A percentile compares a stretch with the other conserved stretches of the same genome.
These are phyloP conservation scores for Barnettozyma wickerhamii DNA, from an alignment of 805 yeast genomes.

Conservation along the genomic window DNA sequence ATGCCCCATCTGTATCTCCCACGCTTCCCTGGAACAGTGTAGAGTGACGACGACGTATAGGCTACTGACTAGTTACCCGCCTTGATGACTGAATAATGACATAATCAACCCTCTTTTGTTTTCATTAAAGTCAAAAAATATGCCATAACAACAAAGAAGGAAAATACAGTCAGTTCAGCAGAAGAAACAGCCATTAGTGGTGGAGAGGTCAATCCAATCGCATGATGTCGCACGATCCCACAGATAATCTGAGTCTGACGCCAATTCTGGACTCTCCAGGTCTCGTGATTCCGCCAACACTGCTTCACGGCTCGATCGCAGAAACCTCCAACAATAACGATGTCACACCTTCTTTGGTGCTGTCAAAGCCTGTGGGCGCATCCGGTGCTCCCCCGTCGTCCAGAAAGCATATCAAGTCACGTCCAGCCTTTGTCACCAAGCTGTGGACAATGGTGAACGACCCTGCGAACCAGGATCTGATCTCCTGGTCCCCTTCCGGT, in stretches of 20 bases:
- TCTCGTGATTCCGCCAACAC: conserved; percentile 2
- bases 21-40: too few relatives aligned
- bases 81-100: too few relatives aligned
- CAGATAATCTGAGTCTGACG: not conserved
- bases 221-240: not conserved
- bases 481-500: conserved; percentile 86
- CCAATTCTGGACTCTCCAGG: conserved; percentile 1
- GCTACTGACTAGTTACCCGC: too few relatives aligned
- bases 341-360: not conserved
- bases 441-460: conserved; percentile 96
- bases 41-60: too few relatives aligned
- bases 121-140: too few relatives aligned
- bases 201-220: not conserved
- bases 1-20: too few relatives aligned
- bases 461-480: conserved; percentile 58
- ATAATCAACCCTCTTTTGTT: too few relatives aligned
- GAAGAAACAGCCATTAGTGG: too few relatives aligned
- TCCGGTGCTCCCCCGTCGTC: not conserved
- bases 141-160: too few relatives aligned
- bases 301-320: not conserved
- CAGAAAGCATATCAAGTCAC: conserved; percentile 34
- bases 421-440: conserved; percentile 91
- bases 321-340: not conserved
- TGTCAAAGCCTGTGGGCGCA: not conserved
- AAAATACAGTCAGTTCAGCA: too few relatives aligned